These are phyloP conservation scores for Neofusicoccum ribis DNA, from an alignment of 2,329 filamentous ascomycete species.

Conservation along the genomic window DNA sequence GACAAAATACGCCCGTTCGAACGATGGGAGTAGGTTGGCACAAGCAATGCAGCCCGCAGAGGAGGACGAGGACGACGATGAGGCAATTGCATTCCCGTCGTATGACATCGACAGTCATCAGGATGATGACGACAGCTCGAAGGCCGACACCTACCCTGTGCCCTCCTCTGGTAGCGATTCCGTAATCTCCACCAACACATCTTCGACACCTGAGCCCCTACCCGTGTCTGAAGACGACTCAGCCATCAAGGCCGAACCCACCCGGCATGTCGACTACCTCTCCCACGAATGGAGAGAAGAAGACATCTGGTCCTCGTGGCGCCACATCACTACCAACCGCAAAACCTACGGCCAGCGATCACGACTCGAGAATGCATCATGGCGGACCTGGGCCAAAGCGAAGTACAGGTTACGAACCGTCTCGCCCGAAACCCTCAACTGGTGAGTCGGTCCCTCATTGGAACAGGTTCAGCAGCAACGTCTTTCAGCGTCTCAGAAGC, in stretches of 20 bases:
- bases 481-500: too few relatives aligned
- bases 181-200: conserved; percentile 37
- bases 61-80: conserved; percentile 43
- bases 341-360: conserved; percentile 78
- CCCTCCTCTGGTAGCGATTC: conserved; percentile 57
- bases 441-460: conserved; percentile 57
- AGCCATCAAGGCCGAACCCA: conserved; percentile 71
- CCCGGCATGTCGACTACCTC: conserved; percentile 90
- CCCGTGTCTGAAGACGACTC: conserved; percentile 73
- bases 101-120: conserved; percentile 37
- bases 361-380: conserved; percentile 90
- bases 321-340: conserved; percentile 80
- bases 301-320: conserved; percentile 97
- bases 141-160: conserved; percentile 48
- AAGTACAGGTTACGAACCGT: conserved; percentile 86
- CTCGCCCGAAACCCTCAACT: conserved; percentile 88
- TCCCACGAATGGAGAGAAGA: conserved; percentile 93
- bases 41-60: conserved; percentile 42
- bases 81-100: conserved; percentile 46
- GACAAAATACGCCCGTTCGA: conserved; percentile 61
- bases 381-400: conserved; percentile 93
- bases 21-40: conserved; percentile 62
- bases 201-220: conserved; percentile 58
- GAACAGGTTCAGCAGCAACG: not conserved
- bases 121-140: conserved; percentile 22